Percentiles rank a stretch among this genome's conserved stretches.
These are phyloP conservation scores for Chrysosporium keratinophilum DNA, from an alignment of 2,329 filamentous ascomycete genomes.

Conservation along the genomic window DNA sequence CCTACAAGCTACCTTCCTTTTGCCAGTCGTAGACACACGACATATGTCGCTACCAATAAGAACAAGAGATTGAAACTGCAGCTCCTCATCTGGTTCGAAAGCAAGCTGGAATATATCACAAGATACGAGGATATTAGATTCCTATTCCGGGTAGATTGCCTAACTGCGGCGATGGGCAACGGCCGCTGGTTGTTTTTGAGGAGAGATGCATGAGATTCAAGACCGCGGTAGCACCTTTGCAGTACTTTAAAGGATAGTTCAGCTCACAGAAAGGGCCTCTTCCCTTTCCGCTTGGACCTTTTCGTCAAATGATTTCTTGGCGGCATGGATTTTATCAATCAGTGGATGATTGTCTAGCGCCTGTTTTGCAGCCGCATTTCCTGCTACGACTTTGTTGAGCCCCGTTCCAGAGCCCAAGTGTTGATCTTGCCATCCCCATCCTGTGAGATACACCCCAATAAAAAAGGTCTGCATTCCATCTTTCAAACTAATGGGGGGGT, in stretches of 20 bases:
- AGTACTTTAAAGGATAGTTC: not conserved
- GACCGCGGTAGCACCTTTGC: too few species aligned
- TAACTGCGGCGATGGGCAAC: too few species aligned
- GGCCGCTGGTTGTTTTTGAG: too few species aligned
- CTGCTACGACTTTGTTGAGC: constrained; percentile 36
- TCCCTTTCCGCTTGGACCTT: constrained; percentile 12
- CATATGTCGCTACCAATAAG: not conserved
- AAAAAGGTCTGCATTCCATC: constrained; percentile 35
- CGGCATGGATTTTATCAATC: constrained; percentile 31
- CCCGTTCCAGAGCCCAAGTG: constrained; percentile 39
- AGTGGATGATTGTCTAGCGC: constrained; percentile 32
- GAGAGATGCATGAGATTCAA: too few species aligned
- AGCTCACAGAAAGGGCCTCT: not conserved
- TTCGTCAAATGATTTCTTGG: constrained; percentile 24
- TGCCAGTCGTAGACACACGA: not conserved
- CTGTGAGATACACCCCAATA: constrained; percentile 40
- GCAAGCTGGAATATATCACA: too few species aligned
- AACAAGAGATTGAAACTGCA: too few species aligned
- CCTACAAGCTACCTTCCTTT: not conserved
- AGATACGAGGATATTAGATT: too few species aligned
- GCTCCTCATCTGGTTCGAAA: too few species aligned
- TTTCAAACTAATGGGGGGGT: constrained; percentile 24
- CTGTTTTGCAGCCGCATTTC: constrained; percentile 35
- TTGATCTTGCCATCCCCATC: constrained; percentile 38
- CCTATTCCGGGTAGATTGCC: too few species aligned